Evolutionary conservation across 1,139 yeast genomes (phyloP).

Genomic region (Kodamaea arcana): DNA sequence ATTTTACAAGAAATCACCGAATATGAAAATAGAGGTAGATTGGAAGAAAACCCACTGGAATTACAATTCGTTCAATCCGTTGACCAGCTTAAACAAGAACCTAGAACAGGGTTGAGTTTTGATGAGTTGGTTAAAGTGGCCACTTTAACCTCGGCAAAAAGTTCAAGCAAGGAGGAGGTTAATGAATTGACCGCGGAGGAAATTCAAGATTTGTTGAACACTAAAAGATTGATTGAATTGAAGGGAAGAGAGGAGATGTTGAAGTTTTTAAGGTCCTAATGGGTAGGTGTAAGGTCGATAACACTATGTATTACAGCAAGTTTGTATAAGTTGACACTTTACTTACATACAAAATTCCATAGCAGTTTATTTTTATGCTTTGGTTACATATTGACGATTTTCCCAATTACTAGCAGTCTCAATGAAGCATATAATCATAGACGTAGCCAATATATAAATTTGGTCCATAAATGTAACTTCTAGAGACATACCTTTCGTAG

Average conservation of each 20-base stretch:
- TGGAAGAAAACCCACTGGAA: constrained; percentile 1
- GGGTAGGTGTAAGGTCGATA: too few species aligned
- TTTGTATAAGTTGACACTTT: too few species aligned
- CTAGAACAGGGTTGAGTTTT: constrained; percentile 16
- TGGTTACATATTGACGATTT: too few species aligned
- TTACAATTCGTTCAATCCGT: constrained; percentile 3
- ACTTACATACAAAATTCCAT: too few species aligned
- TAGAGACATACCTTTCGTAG: too few species aligned
- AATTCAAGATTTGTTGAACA: constrained; percentile 47
- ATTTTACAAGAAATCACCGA: constrained; percentile 23
- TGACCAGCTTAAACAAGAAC: constrained; percentile 2
- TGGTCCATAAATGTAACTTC: too few species aligned
- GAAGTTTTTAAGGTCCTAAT: constrained; percentile 42
- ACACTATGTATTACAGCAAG: too few species aligned
- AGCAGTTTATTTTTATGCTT: too few species aligned
- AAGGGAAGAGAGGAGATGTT: constrained; percentile 70
- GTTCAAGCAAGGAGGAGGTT: constrained; percentile 10
- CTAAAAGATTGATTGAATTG: constrained; percentile 57
- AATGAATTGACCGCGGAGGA: constrained; percentile 27
- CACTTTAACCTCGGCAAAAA: constrained; percentile 19
- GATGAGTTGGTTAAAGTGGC: constrained; percentile 26
- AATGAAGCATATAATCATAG: too few species aligned
- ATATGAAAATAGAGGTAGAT: constrained; percentile 19
- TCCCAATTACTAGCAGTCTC: too few species aligned
- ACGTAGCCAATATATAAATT: too few species aligned